Percentiles rank a stretch among this genome's conserved stretches.
Evolutionary conservation across 208 protist genomes (phyloP).

Genomic region (Borovskyia barvae): DNA sequence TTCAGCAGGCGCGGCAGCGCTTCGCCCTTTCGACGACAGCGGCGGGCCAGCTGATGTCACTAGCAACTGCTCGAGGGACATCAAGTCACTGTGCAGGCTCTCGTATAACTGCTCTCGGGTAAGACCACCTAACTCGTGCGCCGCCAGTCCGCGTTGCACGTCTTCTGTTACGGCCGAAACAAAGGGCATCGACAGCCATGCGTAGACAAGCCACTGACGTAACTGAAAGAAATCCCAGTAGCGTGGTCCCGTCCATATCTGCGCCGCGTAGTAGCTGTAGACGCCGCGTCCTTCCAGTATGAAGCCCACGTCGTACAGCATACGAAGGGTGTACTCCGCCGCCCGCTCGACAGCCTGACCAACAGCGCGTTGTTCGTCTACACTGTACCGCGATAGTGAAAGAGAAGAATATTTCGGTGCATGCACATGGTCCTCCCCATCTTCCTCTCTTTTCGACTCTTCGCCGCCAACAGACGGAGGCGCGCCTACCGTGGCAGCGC

Average conservation of each 20-base stretch:
- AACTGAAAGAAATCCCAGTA: conserved; percentile 21
- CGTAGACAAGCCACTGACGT: conserved; percentile 13
- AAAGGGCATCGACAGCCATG: conserved; percentile 19
- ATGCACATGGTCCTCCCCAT: neutral
- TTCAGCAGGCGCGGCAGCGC: neutral
- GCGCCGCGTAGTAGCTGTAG: conserved; percentile 33
- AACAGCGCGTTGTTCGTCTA: conserved; percentile 27
- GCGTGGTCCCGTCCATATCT: conserved; percentile 20
- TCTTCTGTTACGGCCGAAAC: conserved; percentile 14
- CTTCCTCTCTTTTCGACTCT: neutral
- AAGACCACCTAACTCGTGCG: conserved; percentile 22
- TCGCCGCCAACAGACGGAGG: neutral
- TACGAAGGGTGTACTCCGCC: conserved; percentile 28
- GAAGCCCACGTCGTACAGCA: conserved; percentile 36
- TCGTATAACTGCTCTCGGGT: conserved; percentile 33
- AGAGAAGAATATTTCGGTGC: neutral
- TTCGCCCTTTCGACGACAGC: neutral
- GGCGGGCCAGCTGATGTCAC: conserved; percentile 5
- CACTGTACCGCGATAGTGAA: neutral
- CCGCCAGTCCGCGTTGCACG: conserved; percentile 4
- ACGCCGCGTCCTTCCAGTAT: conserved; percentile 25
- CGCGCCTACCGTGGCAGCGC: neutral
- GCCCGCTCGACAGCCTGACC: conserved; percentile 33
- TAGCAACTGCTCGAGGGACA: conserved; percentile 42
- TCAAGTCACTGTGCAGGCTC: conserved; percentile 30